Evolutionary conservation across 495 filamentous ascomycete genomes (phyloP), one percentile per base, ranked within the genome.

Genomic region (Oidiodendron maius): DNA sequence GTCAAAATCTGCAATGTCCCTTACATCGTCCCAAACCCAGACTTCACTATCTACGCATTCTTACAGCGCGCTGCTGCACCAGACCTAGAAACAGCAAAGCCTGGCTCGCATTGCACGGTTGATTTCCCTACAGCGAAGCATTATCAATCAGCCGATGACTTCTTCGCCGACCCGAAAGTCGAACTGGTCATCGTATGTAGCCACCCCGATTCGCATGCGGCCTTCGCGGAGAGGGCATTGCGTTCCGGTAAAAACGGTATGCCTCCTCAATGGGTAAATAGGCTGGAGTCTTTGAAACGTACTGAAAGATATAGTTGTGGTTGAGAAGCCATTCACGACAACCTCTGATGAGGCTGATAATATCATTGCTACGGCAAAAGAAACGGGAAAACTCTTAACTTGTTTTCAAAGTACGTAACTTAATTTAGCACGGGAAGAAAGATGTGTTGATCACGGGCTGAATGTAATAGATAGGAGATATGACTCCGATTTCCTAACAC

Each of bases 1-100:
- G 80, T 84, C 36, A 87, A 86, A 55, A 65, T 72, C 62, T 88
- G 87, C 62, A 85, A 88, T 64, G 82, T 89, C 43, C 85, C 85
- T 34, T 82, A 83, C 60, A 78, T 89, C 53, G 63, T 71, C 30
- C 67, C 74, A 18, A 70, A 80, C 61, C 73, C 81, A 1, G 76
- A 74, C 3, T 67, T 83, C 52, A 80, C 83, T 61, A 66, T 70
- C 46, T 82, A 78, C 61, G 71, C 64, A 6, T 65, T 68, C 36
- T 51, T 68, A 25, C 63, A 68, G 40, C 61, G 64, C 2, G 57
- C 64, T 2, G 37, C 49, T 2, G 45, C 62, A 17, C 64, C 64
- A 9, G 34, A 46, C 30, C 39, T 38, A 4, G 30, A 37, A 20
- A 20, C 52, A 8, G 15, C 43, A 9, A 46, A 50, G 20, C 30